phyloP scores from a whole-genome alignment of 768 basidiomycete species.

The Termitomyces sp. region DNA sequence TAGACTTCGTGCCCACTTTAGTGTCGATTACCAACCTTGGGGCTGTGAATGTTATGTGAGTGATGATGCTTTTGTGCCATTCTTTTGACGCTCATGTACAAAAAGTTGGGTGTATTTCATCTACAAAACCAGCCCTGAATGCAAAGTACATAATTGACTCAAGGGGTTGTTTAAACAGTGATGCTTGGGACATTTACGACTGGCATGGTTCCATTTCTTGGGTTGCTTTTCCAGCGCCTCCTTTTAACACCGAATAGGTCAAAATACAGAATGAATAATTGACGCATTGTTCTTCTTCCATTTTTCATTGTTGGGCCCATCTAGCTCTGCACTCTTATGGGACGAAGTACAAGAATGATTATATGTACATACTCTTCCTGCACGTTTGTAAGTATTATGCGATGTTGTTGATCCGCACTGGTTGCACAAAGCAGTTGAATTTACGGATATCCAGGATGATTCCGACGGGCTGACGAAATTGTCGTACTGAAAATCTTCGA shows the following conservation, averaged over 20 bases:
- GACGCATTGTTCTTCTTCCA: not conserved
- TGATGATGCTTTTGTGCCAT: not conserved
- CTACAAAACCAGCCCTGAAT: not conserved
- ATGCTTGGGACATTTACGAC: not conserved
- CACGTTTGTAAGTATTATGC: no score
- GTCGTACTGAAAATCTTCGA: no score
- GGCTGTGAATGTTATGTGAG: not conserved
- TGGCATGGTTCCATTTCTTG: not conserved
- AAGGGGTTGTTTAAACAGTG: not conserved
- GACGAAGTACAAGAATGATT: no score
- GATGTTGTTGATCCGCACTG: not conserved
- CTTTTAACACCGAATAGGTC: not conserved
- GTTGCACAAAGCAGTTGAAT: no score
- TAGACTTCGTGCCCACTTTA: not conserved
- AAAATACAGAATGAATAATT: not conserved
- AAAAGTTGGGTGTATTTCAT: not conserved
- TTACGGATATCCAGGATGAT: not conserved
- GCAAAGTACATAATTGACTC: not conserved
- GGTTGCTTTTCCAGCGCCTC: not conserved
- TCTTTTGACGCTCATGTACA: not conserved
- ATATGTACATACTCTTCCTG: no score
- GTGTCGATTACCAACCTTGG: not conserved
- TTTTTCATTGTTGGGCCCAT: not conserved
- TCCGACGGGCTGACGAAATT: not conserved
- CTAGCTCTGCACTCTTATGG: not conserved